Evolutionary conservation across 1,139 yeast species (phyloP).

Genomic region (Sugiyamaella xylanicola): DNA sequence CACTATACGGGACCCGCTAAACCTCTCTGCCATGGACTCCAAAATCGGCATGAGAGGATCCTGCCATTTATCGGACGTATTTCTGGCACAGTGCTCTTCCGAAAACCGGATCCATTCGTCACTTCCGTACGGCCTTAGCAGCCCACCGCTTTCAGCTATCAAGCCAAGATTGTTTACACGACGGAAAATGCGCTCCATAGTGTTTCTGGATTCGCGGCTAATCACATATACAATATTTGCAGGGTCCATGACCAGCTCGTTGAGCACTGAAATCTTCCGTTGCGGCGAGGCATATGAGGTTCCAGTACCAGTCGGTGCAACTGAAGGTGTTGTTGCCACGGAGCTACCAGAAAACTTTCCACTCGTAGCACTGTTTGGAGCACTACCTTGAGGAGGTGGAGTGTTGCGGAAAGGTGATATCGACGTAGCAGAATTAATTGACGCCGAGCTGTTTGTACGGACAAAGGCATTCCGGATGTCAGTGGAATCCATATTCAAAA

Average conservation of each 20-base stretch:
- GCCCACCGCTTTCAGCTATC: slow-evolving; percentile 89
- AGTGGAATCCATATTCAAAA: slow-evolving; percentile 38
- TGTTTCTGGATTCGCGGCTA: slow-evolving; percentile 63
- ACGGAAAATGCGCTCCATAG: slow-evolving; percentile 67
- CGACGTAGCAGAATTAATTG: slow-evolving; percentile 4
- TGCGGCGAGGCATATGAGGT: slow-evolving; percentile 39
- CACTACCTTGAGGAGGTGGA: not conserved
- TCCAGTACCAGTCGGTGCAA: slow-evolving; percentile 4
- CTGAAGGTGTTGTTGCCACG: not conserved
- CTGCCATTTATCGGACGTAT: slow-evolving; percentile 60
- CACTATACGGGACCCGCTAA: slow-evolving; percentile 76
- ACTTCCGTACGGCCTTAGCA: slow-evolving; percentile 47
- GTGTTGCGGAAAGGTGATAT: slow-evolving; percentile 1
- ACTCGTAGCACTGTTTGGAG: slow-evolving; percentile 1
- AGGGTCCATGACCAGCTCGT: slow-evolving; percentile 54
- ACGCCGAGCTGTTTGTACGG: slow-evolving; percentile 12
- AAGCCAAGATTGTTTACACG: slow-evolving; percentile 73
- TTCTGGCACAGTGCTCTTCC: slow-evolving; percentile 43
- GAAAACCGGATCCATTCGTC: slow-evolving; percentile 66
- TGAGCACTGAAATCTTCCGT: slow-evolving; percentile 42
- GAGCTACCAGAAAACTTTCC: not conserved
- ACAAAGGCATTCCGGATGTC: slow-evolving; percentile 10
- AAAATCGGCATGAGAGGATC: slow-evolving; percentile 60
- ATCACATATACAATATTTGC: slow-evolving; percentile 70
- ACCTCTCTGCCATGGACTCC: slow-evolving; percentile 69